Evolutionary conservation across 169 alveolate genomes (phyloP).

Genomic region (Plasmodium berghei): DNA sequence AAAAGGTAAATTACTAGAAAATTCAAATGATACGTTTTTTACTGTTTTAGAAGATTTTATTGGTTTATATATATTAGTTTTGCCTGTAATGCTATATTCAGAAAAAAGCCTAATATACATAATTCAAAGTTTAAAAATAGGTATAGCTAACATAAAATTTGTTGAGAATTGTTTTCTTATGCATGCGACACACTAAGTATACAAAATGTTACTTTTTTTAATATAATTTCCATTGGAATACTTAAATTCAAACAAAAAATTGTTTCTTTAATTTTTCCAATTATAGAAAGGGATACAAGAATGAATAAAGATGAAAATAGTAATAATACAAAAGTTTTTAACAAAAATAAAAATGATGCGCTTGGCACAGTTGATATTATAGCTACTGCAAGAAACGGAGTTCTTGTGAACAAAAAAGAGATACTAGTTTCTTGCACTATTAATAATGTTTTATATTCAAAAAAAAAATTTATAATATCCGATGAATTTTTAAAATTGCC

Average conservation of each 20-base stretch:
- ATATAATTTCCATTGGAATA: not conserved
- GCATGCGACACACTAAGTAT: not conserved
- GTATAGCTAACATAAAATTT: slow-evolving; percentile 13
- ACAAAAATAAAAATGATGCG: slow-evolving; percentile 69
- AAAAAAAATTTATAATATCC: slow-evolving; percentile 27
- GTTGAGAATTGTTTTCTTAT: not conserved
- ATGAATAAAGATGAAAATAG: slow-evolving; percentile 16
- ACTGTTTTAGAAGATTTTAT: slow-evolving; percentile 50
- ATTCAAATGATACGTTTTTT: slow-evolving; percentile 21
- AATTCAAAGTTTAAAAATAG: slow-evolving; percentile 74
- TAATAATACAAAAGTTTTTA: slow-evolving; percentile 70
- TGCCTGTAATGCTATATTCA: slow-evolving; percentile 74
- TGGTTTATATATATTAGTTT: slow-evolving; percentile 65
- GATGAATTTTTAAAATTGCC: slow-evolving; percentile 28
- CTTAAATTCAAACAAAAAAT: not conserved
- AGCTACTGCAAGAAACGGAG: slow-evolving; percentile 68
- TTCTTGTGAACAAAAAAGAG: slow-evolving; percentile 64
- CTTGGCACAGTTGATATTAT: slow-evolving; percentile 68
- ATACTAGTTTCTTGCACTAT: slow-evolving; percentile 45
- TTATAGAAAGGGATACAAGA: slow-evolving; percentile 53
- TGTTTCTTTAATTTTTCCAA: not conserved
- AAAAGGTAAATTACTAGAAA: slow-evolving; percentile 4
- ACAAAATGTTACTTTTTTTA: not conserved
- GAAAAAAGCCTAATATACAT: slow-evolving; percentile 74
- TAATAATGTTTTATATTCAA: slow-evolving; percentile 64